Base-by-base conservation (phyloP, 2,329 filamentous ascomycete species). In the Zymoseptoria pseudotritici region DNA sequence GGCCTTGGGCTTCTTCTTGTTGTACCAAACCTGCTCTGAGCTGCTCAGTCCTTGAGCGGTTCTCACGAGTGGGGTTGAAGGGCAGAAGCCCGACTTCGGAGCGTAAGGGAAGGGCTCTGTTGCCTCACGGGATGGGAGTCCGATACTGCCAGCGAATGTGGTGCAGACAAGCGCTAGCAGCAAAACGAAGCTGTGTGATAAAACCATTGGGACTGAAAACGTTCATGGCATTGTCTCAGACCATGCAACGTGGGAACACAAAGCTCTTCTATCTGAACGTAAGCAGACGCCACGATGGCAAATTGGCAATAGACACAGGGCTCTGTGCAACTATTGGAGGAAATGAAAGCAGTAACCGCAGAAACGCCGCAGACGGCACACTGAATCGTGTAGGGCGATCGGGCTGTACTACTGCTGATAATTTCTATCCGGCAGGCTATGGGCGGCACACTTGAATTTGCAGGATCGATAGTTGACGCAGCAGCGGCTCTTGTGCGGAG, bases 1-100 rank as follows among this genome's bases (percentile, higher is more conserved):
- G 4, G 76, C 76, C 7, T 70, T 66, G 7, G 68, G 63, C 58
- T 75, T 73, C 19, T 21, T 52, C 10, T 52, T 52, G 50, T 52
- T 24, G n/a, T 21, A 52, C 50, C 50, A 52, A 2, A 20, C 19
- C 19, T 52, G 50, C 19, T 52, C 50, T 52, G 50, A 21, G 50
- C 20, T 19, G 50, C 50, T 20, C 20, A 52, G 19, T n/a, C 50
- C 50, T 5, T n/a, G 11, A 52, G 50, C 50, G n/a, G 5, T 21
- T 11, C 50, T 21, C 22, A 52, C 50, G 4, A 52, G 50, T 22
- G 50, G 11, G 7, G 50, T 52, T 20, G 50, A 52, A 21, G 50
- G 50, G 13, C 50, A 52, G 5, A 52, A 8, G 17, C 50, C 50
- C 3, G n/a, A 20, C 11, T 11, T 13, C 17, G 50, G 50, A 21